phyloP scores from a whole-genome alignment of 345 rosid genomes.

The Laguncularia racemosa region DNA sequence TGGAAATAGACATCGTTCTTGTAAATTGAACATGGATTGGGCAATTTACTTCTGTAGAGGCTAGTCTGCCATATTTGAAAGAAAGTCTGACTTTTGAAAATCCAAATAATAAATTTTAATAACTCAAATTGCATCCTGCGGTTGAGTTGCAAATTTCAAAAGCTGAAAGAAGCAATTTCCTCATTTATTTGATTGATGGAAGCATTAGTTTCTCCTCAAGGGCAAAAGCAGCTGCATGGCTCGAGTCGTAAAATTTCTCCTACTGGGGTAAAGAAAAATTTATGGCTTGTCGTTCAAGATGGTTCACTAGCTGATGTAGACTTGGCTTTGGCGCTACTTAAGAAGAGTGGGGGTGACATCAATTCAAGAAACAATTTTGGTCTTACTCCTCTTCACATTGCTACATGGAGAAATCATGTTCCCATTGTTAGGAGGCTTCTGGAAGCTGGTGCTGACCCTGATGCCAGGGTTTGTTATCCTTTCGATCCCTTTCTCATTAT shows the following conservation, averaged over 20 bases:
- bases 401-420: slow-evolving; percentile 91
- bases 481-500: slow-evolving; percentile 6
- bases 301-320: slow-evolving; percentile 88
- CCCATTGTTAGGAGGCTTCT: slow-evolving; percentile 86
- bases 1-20: not conserved
- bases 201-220: slow-evolving; percentile 47
- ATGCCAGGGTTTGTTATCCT: slow-evolving; percentile 72
- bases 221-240: slow-evolving; percentile 44
- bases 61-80: no score
- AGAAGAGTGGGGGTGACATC: slow-evolving; percentile 79
- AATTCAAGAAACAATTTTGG: slow-evolving; percentile 72
- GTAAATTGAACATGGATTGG: slow-evolving; percentile 1
- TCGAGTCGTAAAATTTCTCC: slow-evolving; percentile 38
- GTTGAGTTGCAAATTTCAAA: not conserved
- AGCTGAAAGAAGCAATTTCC: slow-evolving; percentile 1
- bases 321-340: slow-evolving; percentile 45
- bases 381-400: slow-evolving; percentile 81
- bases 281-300: slow-evolving; percentile 68
- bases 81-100: no score
- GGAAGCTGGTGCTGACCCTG: slow-evolving; percentile 93
- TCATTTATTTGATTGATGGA: slow-evolving; percentile 31
- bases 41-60: slow-evolving; percentile 4
- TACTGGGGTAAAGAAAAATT: slow-evolving; percentile 46
- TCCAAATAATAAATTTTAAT: no score
- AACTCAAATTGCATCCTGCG: not conserved